Percentiles rank a stretch among this genome's conserved stretches.
Conservation (phyloP, 257 asterid genomes). For the Misopates orontium region DNA sequence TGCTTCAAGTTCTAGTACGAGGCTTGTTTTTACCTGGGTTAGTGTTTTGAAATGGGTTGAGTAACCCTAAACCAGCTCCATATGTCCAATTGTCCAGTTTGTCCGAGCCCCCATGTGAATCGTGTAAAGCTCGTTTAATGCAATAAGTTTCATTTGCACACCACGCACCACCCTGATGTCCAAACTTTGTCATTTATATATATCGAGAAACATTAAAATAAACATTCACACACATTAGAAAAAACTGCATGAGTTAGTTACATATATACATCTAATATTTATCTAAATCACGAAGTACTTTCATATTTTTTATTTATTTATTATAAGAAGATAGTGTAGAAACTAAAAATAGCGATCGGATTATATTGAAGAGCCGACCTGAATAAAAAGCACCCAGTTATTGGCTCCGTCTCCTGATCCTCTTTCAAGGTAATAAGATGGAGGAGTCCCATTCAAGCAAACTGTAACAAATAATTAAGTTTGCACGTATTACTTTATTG, state of each 20-base stretch:
- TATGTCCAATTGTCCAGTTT: too few species aligned
- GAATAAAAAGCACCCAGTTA: slow-evolving; percentile 15
- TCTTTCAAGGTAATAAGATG: not conserved
- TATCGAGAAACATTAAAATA: not conserved
- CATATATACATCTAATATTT: too few species aligned
- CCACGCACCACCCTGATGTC: slow-evolving; percentile 29
- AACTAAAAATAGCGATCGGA: not conserved
- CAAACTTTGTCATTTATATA: not conserved
- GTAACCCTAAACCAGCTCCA: not conserved
- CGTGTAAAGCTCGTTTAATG: not conserved
- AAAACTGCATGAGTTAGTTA: too few species aligned
- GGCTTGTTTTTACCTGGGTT: slow-evolving; percentile 8
- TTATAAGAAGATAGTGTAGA: too few species aligned
- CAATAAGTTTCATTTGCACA: not conserved
- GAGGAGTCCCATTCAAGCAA: slow-evolving; percentile 23
- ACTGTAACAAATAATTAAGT: not conserved
- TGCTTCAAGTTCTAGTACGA: too few species aligned
- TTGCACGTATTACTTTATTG: not conserved
- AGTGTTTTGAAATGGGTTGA: not conserved
- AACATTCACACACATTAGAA: not conserved
- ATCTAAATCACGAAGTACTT: too few species aligned
- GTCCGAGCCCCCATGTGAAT: slow-evolving; percentile 6
- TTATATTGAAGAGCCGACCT: not conserved
- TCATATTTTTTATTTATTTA: not conserved
- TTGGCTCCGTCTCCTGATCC: slow-evolving; percentile 12